Conservation (phyloP, 345 rosid species). For the Combretum micranthum region DNA sequence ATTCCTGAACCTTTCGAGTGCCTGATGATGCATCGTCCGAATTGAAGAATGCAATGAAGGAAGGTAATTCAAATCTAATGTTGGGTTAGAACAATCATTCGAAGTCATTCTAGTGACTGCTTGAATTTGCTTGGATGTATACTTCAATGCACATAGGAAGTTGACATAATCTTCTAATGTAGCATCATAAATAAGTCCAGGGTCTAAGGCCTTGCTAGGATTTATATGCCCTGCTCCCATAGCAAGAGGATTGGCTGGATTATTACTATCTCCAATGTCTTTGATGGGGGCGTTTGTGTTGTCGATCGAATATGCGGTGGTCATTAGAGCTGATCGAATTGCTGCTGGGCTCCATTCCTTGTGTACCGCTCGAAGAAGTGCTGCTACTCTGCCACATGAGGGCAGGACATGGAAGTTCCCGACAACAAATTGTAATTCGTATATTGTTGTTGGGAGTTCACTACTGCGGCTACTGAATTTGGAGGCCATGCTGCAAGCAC, state of each 20-base stretch:
- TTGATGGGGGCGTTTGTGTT: conserved; percentile 18
- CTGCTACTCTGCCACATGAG: conserved; percentile 43
- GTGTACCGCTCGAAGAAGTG: conserved; percentile 37
- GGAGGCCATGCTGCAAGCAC: conserved; percentile 52
- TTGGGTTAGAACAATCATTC: conserved; percentile 27
- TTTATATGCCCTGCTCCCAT: conserved; percentile 56
- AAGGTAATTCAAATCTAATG: conserved; percentile 48
- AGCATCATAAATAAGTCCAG: conserved; percentile 45
- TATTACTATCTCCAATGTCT: conserved; percentile 14
- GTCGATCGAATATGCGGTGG: conserved; percentile 32
- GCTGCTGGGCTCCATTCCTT: conserved; percentile 59
- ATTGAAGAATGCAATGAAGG: conserved; percentile 38
- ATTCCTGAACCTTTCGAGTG: conserved; percentile 13
- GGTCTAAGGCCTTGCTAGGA: conserved; percentile 50
- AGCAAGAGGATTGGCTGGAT: conserved; percentile 32
- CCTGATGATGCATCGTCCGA: background rate
- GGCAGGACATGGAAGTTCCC: conserved; percentile 58
- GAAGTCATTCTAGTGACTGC: conserved; percentile 34
- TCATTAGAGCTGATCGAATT: conserved; percentile 58
- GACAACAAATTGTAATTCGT: conserved; percentile 37
- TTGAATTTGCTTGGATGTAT: conserved; percentile 34
- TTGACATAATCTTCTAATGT: conserved; percentile 32
- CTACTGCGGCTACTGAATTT: conserved; percentile 5
- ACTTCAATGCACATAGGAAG: conserved; percentile 41
- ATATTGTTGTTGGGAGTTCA: conserved; percentile 12